Base-by-base conservation (phyloP, 2,329 filamentous ascomycete species). In the Penicillium crustosum region DNA sequence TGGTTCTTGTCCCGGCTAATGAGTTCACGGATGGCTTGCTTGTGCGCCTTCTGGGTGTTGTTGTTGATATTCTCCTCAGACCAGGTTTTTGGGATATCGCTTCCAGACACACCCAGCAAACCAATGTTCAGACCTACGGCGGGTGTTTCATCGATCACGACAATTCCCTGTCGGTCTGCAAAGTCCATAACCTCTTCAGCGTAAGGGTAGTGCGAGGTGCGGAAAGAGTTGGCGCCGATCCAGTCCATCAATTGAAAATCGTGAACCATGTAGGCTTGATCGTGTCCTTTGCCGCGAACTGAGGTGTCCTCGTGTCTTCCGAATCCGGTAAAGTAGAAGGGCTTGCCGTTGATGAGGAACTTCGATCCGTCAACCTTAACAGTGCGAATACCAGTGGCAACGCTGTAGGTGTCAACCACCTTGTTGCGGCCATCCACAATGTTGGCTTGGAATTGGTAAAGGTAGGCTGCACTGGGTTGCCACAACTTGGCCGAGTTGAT, bases 201-300 rank as follows among this genome's bases (percentile, higher is more conserved):
- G 56, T 73, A 71, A 0, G 70, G 70, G 41, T 73, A 73, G 53
- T 73, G 68, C 0, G 68, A 61, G 1, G 68, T 71, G 2, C 70
- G 63, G 59, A 73, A 73, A 4, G 70, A 73, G 56, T 73, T 73
- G 2, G 70, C 70, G 2, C 68, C 68, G 1, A 66, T 67, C 68
- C 70, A 72, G 19, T 64, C 49, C 49, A 73, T 55, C 8, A 73
- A 60, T 23, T 67, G 56, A 51, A 70, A 73, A 48, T 73, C 70
- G 47, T 71, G 70, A 2, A 73, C 59, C 66, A 73, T 68, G 57
- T 68, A 70, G 2, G 68, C 68, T 13, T 63, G 61, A 12, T 73
- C 69, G 55, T 69, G 63, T 19, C 68, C 70, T 38, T 69, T 71
- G 4, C 66, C 69, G 12, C 69, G 68, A n/a, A 71, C 48, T 2